Evolutionary conservation across 768 basidiomycete genomes (phyloP).

Genomic region (Mycena filopes): DNA sequence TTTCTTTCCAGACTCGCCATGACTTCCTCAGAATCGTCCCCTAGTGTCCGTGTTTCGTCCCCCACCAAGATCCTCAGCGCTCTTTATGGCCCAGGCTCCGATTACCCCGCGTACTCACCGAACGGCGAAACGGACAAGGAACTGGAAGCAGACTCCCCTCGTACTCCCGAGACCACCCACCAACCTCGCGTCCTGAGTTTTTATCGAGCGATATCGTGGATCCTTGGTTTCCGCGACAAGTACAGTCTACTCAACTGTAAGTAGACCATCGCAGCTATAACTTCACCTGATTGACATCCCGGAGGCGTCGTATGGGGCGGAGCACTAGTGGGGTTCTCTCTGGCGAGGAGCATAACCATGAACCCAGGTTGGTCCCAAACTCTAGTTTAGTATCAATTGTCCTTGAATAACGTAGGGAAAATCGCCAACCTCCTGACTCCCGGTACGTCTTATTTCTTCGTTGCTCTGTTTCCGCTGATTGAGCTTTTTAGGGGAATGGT

Average conservation of each 20-base stretch:
- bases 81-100: conserved; percentile 11
- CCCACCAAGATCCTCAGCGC: conserved; percentile 1
- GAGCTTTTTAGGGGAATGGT: conserved; percentile 38
- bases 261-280: not conserved
- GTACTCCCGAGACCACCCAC: not conserved
- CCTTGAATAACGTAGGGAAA: not conserved
- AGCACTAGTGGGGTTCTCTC: conserved; percentile 40
- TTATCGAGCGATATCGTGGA: conserved; percentile 39
- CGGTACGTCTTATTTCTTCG: conserved; percentile 8
- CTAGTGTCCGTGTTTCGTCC: not conserved
- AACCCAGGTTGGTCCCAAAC: conserved; percentile 12
- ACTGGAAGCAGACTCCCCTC: not conserved
- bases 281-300: conserved; percentile 2
- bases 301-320: conserved; percentile 40
- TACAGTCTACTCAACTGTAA: conserved; percentile 37
- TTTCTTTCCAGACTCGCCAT: conserved; percentile 3
- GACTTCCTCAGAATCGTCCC: conserved; percentile 2
- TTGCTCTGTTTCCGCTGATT: not conserved
- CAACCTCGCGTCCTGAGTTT: conserved; percentile 6
- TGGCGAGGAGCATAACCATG: conserved; percentile 35
- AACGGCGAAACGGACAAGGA: conserved; percentile 12
- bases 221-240: conserved; percentile 39
- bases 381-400: not conserved
- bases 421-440: conserved; percentile 6
- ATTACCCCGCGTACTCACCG: not conserved